phyloP scores from a whole-genome alignment of 768 basidiomycete genomes.

The Boletus sensibilis region DNA sequence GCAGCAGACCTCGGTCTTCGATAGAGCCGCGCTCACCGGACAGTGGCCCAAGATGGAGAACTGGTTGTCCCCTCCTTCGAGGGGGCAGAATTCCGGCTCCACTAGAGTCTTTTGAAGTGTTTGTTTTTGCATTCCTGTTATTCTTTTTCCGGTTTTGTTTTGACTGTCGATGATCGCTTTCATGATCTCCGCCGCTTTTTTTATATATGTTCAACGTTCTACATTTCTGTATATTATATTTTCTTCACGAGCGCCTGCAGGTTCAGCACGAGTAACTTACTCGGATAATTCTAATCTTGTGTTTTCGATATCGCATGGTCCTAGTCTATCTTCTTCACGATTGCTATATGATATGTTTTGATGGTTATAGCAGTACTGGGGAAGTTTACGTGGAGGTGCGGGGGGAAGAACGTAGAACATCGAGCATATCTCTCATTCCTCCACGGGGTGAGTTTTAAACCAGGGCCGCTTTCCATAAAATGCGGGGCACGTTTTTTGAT shows the following conservation, averaged over 20 bases:
- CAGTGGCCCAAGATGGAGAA: constrained; percentile 38
- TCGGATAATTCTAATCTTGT: constrained; percentile 32
- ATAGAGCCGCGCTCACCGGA: constrained; percentile 28
- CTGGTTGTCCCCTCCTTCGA: constrained; percentile 30
- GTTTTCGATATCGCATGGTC: constrained; percentile 11
- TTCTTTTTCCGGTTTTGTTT: neutral
- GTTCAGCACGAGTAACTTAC: constrained; percentile 34
- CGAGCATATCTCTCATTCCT: neutral
- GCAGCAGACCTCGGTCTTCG: constrained; percentile 26
- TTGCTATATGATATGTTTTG: constrained; percentile 19
- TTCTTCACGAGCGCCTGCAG: constrained; percentile 23
- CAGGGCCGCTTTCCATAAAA: neutral
- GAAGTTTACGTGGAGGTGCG: neutral
- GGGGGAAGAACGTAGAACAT: neutral
- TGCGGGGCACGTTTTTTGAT: constrained; percentile 2
- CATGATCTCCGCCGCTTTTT: constrained; percentile 1
- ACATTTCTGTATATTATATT: constrained; percentile 28
- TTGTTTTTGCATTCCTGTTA: neutral
- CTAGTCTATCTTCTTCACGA: constrained; percentile 8
- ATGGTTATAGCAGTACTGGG: neutral
- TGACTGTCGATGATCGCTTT: constrained; percentile 9
- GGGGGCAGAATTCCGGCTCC: constrained; percentile 33
- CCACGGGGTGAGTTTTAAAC: neutral
- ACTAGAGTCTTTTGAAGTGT: constrained; percentile 29
- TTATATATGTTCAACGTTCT: constrained; percentile 7